Percentiles rank a stretch among this genome's conserved stretches.
Evolutionary conservation across 805 yeast genomes (phyloP).

Genomic region (Isabelozyma heimii): DNA sequence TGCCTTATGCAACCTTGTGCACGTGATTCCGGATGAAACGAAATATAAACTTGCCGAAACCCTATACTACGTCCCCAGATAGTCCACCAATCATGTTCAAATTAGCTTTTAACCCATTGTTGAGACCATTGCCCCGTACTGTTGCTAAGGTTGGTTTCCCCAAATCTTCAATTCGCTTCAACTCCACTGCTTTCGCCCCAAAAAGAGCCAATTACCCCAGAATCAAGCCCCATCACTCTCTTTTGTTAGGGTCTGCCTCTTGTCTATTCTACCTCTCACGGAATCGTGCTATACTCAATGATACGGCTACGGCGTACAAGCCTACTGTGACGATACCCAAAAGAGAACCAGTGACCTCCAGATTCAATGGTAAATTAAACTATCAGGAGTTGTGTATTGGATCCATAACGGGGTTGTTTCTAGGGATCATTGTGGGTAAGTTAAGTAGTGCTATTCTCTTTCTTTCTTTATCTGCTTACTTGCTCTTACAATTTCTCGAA

Average conservation of each 20-base stretch:
- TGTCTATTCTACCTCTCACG: neutral
- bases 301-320: neutral
- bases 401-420: slow-evolving; percentile 55
- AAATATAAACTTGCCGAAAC: neutral
- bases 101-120: neutral
- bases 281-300: neutral
- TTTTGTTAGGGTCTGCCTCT: neutral
- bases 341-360: slow-evolving; percentile 6
- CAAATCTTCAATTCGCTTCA: neutral
- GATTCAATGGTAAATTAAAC: slow-evolving; percentile 47
- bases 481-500: slow-evolving; percentile 52
- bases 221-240: neutral
- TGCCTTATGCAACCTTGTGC: neutral
- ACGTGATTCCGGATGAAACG: neutral
- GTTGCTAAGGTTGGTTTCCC: neutral
- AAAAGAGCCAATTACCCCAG: neutral
- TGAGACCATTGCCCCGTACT: neutral
- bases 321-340: neutral
- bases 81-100: neutral
- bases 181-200: neutral
- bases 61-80: neutral
- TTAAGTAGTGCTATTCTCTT: slow-evolving; percentile 53
- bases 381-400: slow-evolving; percentile 65
- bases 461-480: slow-evolving; percentile 43
- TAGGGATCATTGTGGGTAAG: slow-evolving; percentile 63